Evolutionary conservation across 306 rosid species (phyloP).

Genomic region (Neltuma alba): DNA sequence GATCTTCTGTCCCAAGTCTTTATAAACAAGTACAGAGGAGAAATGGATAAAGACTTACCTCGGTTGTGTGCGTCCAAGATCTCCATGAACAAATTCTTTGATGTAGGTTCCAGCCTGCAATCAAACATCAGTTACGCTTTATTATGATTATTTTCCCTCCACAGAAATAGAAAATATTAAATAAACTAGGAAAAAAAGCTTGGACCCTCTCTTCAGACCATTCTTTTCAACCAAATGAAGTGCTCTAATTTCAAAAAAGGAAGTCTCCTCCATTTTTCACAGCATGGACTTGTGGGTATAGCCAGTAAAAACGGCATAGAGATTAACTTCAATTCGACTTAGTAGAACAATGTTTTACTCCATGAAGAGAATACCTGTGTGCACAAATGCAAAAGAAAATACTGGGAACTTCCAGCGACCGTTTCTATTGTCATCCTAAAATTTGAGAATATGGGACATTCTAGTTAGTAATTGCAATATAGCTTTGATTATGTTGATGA

Average conservation of each 20-base stretch:
- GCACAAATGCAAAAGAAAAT: conserved; percentile 88
- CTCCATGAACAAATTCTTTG: conserved; percentile 95
- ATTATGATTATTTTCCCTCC: conserved; percentile 22
- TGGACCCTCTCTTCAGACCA: conserved; percentile 2
- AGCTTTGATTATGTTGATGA: conserved; percentile 13
- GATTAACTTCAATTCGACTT: not conserved
- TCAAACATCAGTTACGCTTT: conserved; percentile 1
- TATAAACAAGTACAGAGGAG: not conserved
- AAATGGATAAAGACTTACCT: conserved; percentile 51
- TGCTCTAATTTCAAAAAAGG: not conserved
- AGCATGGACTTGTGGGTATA: conserved; percentile 18
- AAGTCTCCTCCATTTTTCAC: not conserved
- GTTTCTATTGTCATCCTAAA: conserved; percentile 83
- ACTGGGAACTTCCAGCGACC: conserved; percentile 75
- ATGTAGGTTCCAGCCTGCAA: conserved; percentile 94
- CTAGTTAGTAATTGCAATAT: conserved; percentile 25
- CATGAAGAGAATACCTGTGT: conserved; percentile 66
- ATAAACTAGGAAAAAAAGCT: not conserved
- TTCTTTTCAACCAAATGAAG: conserved; percentile 25
- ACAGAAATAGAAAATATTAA: conserved; percentile 8
- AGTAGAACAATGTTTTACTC: not conserved
- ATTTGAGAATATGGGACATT: conserved; percentile 39
- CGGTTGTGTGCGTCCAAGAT: conserved; percentile 92
- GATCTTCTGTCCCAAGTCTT: not conserved
- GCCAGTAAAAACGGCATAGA: not conserved